Evolutionary conservation across 2,329 filamentous ascomycete species (phyloP), one percentile per base, ranked within the genome.

Genomic region (Phaeosphaeria sp.): DNA sequence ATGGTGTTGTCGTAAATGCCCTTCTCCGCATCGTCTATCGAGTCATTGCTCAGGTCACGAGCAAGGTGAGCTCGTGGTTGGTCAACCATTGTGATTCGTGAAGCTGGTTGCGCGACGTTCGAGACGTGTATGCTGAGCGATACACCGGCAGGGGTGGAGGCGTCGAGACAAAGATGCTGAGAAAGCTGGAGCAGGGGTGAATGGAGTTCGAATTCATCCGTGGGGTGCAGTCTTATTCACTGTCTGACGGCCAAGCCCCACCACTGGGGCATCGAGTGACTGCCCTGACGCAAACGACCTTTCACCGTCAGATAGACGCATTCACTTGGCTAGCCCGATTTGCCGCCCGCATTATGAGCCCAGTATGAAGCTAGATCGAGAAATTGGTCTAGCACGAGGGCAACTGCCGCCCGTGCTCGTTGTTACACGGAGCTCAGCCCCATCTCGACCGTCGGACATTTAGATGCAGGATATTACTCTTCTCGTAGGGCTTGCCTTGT

Each of bases 1-100:
- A 64, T n/a, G 43, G 72, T 64, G 27, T 54, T 67, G 44, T 72
- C 67, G 46, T 65, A 67, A 44, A 74, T 66, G 47, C 73, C 73
- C 59, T 74, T 74, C 56, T 76, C 73, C 36, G 72, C 71, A 64
- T 74, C 69, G 49, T 71, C 66, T 25, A 74, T 48, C 17, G 71
- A 69, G 57, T 71, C 61, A 15, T 64, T 56, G 55, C 66, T 73
- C 25, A 54, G 55, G 20, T 53, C 45, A 53, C 50, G 57, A 43
- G 54, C 36, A 49, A 63, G 57, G 44, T 63, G 53, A 56, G 49
- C 63, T 53, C 61, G 55, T 44, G 66, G 60, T 60, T 62, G 57
- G 51, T 43, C 51, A 44, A 56, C 61, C 72, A 75, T 74, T 49
- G 56, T 69, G 59, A 56, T 45, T 7, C 30, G 30, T n/a, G n/a